Evolutionary conservation across 495 filamentous ascomycete genomes (phyloP).

Genomic region (Aspergillus sparsus): DNA sequence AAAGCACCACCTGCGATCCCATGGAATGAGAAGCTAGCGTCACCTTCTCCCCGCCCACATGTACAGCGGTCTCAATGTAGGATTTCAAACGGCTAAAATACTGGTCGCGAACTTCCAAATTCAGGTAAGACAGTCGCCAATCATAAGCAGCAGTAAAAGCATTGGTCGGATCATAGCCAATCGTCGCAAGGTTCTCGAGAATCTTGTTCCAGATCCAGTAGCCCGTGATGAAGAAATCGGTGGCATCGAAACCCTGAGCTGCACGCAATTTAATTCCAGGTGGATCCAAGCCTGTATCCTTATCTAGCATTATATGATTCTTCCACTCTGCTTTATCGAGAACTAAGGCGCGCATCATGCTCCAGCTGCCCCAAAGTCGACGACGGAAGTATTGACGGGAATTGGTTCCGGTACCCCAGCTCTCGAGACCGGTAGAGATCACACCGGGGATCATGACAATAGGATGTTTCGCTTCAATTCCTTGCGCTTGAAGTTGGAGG

Average conservation of each 20-base stretch:
- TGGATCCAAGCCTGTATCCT: conserved; percentile 85
- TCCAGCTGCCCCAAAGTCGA: conserved; percentile 95
- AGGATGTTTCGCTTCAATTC: conserved; percentile 78
- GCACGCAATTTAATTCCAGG: conserved; percentile 90
- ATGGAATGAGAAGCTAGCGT: conserved; percentile 93
- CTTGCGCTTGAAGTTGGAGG: conserved; percentile 77
- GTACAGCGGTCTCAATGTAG: conserved; percentile 80
- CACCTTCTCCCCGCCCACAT: conserved; percentile 71
- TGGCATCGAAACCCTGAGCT: conserved; percentile 95
- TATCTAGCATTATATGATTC: conserved; percentile 94
- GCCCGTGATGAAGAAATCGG: conserved; percentile 80
- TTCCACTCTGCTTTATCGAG: conserved; percentile 94
- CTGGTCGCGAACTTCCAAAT: conserved; percentile 85
- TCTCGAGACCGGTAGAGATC: conserved; percentile 95
- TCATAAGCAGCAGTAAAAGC: conserved; percentile 96
- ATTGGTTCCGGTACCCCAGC: conserved; percentile 82
- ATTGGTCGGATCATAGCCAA: conserved; percentile 95
- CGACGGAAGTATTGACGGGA: conserved; percentile 91
- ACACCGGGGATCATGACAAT: conserved; percentile 97
- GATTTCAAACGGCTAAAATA: conserved; percentile 89
- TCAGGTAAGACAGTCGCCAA: conserved; percentile 91
- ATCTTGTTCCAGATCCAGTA: conserved; percentile 99
- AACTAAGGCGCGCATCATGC: conserved; percentile 93
- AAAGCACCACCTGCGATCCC: conserved; percentile 92
- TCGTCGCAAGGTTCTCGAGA: conserved; percentile 88